These are phyloP conservation scores for Sugiyamaella mastotermitis DNA, from an alignment of 805 yeast genomes.

Conservation along the genomic window DNA sequence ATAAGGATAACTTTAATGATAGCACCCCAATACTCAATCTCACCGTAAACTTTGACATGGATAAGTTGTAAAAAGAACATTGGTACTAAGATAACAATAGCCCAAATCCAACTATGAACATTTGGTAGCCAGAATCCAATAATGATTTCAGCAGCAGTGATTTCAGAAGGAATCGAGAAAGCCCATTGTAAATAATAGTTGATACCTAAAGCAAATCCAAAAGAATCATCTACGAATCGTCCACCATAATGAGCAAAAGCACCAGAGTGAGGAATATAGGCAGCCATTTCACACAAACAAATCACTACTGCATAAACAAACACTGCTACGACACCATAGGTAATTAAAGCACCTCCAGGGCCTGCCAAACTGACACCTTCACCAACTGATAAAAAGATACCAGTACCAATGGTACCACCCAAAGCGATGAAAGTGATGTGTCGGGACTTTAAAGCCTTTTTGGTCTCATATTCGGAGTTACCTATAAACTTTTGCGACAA, in stretches of 20 bases:
- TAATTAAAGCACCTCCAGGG: constrained; percentile 67
- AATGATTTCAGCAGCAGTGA: constrained; percentile 59
- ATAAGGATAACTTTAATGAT: constrained; percentile 57
- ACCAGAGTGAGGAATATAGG: constrained; percentile 70
- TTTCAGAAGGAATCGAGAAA: constrained; percentile 69
- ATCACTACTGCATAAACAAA: constrained; percentile 64
- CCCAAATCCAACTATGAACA: constrained; percentile 46
- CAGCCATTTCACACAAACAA: constrained; percentile 76
- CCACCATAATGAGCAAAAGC: constrained; percentile 73
- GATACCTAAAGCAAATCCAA: constrained; percentile 64
- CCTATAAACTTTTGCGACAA: constrained; percentile 13
- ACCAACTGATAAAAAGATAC: constrained; percentile 62
- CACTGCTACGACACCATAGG: constrained; percentile 57
- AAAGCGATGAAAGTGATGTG: constrained; percentile 74
- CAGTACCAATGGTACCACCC: constrained; percentile 78
- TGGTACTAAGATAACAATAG: constrained; percentile 42
- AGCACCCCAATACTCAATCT: constrained; percentile 62
- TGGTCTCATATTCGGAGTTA: constrained; percentile 12
- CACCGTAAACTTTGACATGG: constrained; percentile 47
- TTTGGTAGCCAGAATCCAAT: constrained; percentile 40
- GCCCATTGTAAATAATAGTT: constrained; percentile 69
- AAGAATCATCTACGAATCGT: constrained; percentile 55
- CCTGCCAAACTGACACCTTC: constrained; percentile 70
- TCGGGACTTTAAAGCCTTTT: constrained; percentile 41
- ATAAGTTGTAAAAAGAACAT: constrained; percentile 45